Conservation (phyloP, 148 eudicot species). For the Camellia lanceoleosa region DNA sequence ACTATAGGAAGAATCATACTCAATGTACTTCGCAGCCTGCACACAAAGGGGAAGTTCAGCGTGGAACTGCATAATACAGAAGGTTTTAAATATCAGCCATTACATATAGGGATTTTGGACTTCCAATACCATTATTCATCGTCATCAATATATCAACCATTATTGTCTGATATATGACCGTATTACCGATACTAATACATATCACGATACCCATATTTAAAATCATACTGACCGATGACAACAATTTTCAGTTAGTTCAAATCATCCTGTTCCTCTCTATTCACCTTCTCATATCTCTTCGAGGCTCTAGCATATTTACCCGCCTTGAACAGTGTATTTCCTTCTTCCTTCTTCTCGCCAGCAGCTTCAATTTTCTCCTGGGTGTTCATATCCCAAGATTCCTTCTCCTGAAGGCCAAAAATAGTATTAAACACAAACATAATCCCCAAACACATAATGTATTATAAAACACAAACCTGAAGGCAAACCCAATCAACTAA, state of each 20-base stretch:
- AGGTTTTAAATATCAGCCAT: too few relatives aligned
- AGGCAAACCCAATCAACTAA: conserved; percentile 19
- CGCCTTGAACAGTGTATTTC: conserved; percentile 75
- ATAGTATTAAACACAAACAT: not conserved
- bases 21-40: conserved; percentile 81
- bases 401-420: conserved; percentile 63
- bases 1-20: conserved; percentile 69
- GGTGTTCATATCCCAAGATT: conserved; percentile 95
- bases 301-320: conserved; percentile 79
- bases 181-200: too few relatives aligned
- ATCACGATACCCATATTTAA: too few relatives aligned
- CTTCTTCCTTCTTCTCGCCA: conserved; percentile 92
- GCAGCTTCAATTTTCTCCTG: conserved; percentile 89
- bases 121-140: too few relatives aligned
- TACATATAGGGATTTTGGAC: too few relatives aligned
- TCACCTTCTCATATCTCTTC: conserved; percentile 94
- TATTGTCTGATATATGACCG: too few relatives aligned
- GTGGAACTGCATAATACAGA: not conserved
- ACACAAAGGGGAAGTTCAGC: not conserved
- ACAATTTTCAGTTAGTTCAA: not conserved
- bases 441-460: not conserved
- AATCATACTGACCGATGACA: too few relatives aligned
- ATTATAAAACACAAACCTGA: not conserved
- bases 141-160: too few relatives aligned
- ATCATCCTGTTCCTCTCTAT: not conserved